These are phyloP conservation scores for Phaeosphaeria sp. DNA, from an alignment of 2,329 filamentous ascomycete genomes.

Conservation along the genomic window DNA sequence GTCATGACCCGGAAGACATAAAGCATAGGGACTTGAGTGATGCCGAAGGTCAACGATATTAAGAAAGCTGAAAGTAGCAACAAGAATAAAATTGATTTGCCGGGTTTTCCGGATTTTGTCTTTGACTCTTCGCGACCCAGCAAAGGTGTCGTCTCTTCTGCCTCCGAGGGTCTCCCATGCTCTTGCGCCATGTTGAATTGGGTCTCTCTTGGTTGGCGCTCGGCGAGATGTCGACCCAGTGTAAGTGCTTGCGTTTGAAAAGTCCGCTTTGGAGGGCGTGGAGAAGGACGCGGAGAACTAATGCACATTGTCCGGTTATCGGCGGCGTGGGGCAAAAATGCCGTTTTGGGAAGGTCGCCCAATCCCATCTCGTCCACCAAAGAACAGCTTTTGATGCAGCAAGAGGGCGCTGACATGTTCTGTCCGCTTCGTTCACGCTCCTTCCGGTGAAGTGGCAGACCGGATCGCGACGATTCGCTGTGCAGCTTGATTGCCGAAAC, in stretches of 20 bases:
- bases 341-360: neutral
- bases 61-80: slow-evolving; percentile 66
- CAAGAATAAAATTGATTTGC: slow-evolving; percentile 45
- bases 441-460: neutral
- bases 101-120: slow-evolving; percentile 14
- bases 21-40: slow-evolving; percentile 60
- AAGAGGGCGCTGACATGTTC: neutral
- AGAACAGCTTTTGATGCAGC: neutral
- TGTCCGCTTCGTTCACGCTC: neutral
- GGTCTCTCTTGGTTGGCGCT: neutral
- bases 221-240: neutral
- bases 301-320: slow-evolving; percentile 4
- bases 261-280: neutral
- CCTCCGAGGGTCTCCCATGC: neutral
- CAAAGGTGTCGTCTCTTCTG: slow-evolving; percentile 24
- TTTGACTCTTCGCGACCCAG: slow-evolving; percentile 15
- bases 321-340: slow-evolving; percentile 1
- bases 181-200: slow-evolving; percentile 9
- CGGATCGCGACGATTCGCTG: neutral
- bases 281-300: neutral
- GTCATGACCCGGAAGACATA: slow-evolving; percentile 76
- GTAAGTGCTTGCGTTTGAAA: neutral
- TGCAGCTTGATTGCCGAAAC: neutral
- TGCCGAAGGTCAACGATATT: slow-evolving; percentile 60
- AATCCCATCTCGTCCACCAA: neutral